Evolutionary conservation across 352 stramenopile genomes (phyloP).

Genomic region (Phytopythium litorale): DNA sequence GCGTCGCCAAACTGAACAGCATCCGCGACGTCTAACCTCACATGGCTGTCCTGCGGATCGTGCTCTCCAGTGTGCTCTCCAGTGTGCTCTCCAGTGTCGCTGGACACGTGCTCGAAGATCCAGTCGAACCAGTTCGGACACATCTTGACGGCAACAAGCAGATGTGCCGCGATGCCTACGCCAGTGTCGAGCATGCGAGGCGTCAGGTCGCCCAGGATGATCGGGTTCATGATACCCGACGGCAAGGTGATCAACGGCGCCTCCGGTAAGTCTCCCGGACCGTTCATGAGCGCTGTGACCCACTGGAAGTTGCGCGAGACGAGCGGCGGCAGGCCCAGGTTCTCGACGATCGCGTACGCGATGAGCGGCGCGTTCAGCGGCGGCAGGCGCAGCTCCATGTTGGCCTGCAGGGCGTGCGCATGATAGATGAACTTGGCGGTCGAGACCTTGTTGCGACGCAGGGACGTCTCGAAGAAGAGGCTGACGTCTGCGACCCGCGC

Average conservation of each 20-base stretch:
- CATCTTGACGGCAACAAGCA: constrained; percentile 65
- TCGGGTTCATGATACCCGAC: not conserved
- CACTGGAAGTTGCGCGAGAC: constrained; percentile 72
- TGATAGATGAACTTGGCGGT: constrained; percentile 40
- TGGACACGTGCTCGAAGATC: constrained; percentile 50
- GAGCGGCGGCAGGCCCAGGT: constrained; percentile 49
- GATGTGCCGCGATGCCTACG: constrained; percentile 51
- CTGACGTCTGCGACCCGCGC: constrained; percentile 40
- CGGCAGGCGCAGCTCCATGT: constrained; percentile 66
- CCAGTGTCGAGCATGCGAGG: constrained; percentile 33
- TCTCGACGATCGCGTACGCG: constrained; percentile 43
- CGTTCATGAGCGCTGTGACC: constrained; percentile 53
- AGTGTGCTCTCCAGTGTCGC: constrained; percentile 1
- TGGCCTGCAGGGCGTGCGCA: constrained; percentile 59
- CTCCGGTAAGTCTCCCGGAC: constrained; percentile 32
- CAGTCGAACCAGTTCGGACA: constrained; percentile 79
- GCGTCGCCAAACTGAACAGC: constrained; percentile 11
- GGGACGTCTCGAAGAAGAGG: constrained; percentile 57
- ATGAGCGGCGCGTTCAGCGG: constrained; percentile 65
- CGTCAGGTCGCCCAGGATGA: constrained; percentile 10
- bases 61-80: constrained; percentile 11
- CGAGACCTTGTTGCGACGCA: constrained; percentile 31
- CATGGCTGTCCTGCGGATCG: constrained; percentile 12
- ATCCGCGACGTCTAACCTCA: constrained; percentile 3
- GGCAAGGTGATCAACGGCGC: constrained; percentile 21